phyloP scores from a whole-genome alignment of 805 yeast species.

The Wickerhamiella domercqiae region DNA sequence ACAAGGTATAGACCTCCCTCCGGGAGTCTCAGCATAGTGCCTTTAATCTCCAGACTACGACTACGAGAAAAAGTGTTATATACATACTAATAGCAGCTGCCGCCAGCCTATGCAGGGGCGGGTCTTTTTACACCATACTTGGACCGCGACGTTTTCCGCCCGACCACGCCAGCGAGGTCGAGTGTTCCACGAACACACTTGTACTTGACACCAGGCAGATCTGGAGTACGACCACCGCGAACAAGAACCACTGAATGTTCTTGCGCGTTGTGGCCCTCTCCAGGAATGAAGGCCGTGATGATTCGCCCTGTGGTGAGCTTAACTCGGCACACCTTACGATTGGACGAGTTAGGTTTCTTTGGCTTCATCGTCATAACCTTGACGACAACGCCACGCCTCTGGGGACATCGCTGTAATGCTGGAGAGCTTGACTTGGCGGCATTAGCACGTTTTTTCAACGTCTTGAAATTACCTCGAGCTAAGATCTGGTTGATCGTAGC shows the following conservation, averaged over 20 bases:
- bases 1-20: constrained; percentile 15
- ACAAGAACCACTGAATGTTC: constrained; percentile 93
- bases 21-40: constrained; percentile 9
- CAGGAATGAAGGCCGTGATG: constrained; percentile 87
- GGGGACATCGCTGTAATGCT: constrained; percentile 68
- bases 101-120: constrained; percentile 16
- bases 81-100: no score
- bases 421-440: constrained; percentile 48
- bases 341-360: constrained; percentile 96
- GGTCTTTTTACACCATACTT: constrained; percentile 77
- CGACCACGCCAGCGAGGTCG: constrained; percentile 90
- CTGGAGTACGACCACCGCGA: constrained; percentile 97
- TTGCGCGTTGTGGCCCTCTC: constrained; percentile 95
- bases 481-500: constrained; percentile 24
- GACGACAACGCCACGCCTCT: constrained; percentile 82
- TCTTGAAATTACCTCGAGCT: constrained; percentile 22
- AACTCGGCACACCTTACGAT: constrained; percentile 92
- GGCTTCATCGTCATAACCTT: constrained; percentile 93
- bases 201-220: constrained; percentile 95
- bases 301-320: constrained; percentile 79
- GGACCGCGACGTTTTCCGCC: constrained; percentile 76
- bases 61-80: no score
- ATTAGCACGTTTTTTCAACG: constrained; percentile 20
- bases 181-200: constrained; percentile 84
- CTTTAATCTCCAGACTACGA: constrained; percentile 2